Evolutionary conservation across 192 early-diverging fungal species (phyloP), one percentile per base, ranked within the genome.

Genomic region (Cladochytrium replicatum): DNA sequence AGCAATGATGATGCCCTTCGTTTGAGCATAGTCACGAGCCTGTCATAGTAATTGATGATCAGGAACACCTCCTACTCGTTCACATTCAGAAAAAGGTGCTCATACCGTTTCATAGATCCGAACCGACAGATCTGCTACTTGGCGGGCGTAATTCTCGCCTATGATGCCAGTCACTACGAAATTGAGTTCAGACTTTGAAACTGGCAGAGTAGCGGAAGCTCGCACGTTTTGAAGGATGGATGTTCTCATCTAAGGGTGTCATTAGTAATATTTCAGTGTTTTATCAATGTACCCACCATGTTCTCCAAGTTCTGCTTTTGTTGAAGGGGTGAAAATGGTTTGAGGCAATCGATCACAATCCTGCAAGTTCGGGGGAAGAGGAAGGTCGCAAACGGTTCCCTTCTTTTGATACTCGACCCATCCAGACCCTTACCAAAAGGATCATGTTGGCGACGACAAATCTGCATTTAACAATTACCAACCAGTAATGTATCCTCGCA

Each of bases 251-350:
- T 86, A 46, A 37, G 49, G 25, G 34, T 19, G 29, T 34, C 2
- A 63, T 24, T 53, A 62, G 50, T 7, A 50, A 9, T 28, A 3
- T 11, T 40, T 22, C 29, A 17, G 52, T 6, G 7, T 28, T n/a
- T 15, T 50, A 6, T 6, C 37, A 28, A 26, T 9, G 23, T 25
- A 15, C 56, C 51, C 59, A 85, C 82, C 89, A 48, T 99, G 96
- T 43, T 90, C 88, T 24, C 96, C 96, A 57, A 93, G 81, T 48
- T 99, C 96, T 28, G 96, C 96, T 75, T 99, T 99, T 37, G 96
- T 99, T 63, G 87, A 91, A 23, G 96, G 96, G 19, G 96, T 99
- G 60, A 92, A 99, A 24, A 99, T 60, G 6, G 90, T 75, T 43
- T 74, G 55, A 2, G 72, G 77, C 32, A 99, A 81, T 54, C 82